phyloP scores from a whole-genome alignment of 768 basidiomycete species.

The Mycena galericulata region DNA sequence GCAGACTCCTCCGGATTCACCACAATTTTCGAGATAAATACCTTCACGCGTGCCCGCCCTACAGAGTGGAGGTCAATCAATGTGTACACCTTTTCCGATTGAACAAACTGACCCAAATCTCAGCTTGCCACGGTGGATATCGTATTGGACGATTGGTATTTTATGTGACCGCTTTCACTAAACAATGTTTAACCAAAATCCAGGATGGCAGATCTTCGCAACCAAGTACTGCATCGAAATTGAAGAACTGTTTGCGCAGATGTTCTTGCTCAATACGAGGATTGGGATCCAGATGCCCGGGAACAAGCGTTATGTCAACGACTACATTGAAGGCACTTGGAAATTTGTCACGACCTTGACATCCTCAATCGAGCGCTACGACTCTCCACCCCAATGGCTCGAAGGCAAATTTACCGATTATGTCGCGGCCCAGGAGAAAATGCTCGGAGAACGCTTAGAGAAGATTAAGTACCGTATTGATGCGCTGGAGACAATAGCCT shows the following conservation, averaged over 20 bases:
- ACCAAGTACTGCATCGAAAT: conserved; percentile 24
- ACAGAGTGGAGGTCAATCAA: conserved; percentile 19
- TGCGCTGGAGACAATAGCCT: neutral
- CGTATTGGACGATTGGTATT: conserved; percentile 25
- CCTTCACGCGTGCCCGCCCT: conserved; percentile 15
- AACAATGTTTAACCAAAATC: no score
- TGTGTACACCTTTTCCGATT: neutral
- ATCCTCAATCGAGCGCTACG: neutral
- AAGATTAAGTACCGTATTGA: conserved; percentile 9
- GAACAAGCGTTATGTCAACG: conserved; percentile 35
- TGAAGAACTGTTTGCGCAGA: conserved; percentile 16
- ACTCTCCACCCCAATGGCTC: neutral
- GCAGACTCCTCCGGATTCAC: conserved; percentile 23
- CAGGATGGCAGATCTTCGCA: conserved; percentile 24
- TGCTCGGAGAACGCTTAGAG: neutral
- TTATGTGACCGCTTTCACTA: no score
- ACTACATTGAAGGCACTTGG: conserved; percentile 19
- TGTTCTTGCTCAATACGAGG: conserved; percentile 1
- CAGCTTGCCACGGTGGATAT: conserved; percentile 18
- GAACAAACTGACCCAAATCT: neutral
- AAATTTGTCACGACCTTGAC: conserved; percentile 5
- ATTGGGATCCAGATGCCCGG: conserved; percentile 16
- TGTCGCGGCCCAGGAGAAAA: neutral
- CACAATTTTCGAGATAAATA: conserved; percentile 23
- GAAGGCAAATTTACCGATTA: neutral